phyloP scores from a whole-genome alignment of 208 protist genomes.

The Plasmodiophora brassicae region DNA sequence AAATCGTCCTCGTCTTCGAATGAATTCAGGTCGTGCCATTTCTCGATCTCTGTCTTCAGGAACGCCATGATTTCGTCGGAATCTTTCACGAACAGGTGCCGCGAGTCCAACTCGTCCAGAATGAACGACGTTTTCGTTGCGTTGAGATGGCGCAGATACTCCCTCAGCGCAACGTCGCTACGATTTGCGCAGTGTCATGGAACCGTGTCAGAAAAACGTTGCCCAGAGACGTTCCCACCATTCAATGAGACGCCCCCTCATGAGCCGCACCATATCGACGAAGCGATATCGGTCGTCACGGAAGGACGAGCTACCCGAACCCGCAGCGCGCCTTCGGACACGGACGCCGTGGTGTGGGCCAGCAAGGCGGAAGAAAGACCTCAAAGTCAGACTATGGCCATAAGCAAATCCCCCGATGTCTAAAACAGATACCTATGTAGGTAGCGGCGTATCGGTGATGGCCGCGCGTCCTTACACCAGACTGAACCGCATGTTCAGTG shows the following conservation, averaged over 20 bases:
- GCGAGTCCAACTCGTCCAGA: background rate
- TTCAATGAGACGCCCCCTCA: background rate
- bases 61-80: background rate
- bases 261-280: slow-evolving; percentile 13
- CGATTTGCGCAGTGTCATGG: no score
- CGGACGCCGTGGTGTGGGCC: no score
- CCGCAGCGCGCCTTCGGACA: no score
- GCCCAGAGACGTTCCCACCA: background rate
- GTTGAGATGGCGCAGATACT: background rate
- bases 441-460: no score
- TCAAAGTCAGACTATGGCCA: no score
- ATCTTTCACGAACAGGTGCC: slow-evolving; percentile 28
- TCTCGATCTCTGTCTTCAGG: background rate
- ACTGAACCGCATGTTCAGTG: no score
- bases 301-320: no score
- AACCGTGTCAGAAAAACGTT: background rate
- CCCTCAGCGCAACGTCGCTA: background rate
- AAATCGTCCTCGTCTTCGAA: background rate
- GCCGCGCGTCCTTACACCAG: no score
- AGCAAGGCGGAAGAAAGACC: no score
- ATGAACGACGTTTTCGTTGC: slow-evolving; percentile 10
- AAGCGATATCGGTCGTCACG: no score
- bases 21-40: slow-evolving; percentile 5
- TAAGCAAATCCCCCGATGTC: no score
- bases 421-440: no score